Evolutionary conservation across 2,329 filamentous ascomycete species (phyloP).

Genomic region (Purpureocillium takamizusanense): DNA sequence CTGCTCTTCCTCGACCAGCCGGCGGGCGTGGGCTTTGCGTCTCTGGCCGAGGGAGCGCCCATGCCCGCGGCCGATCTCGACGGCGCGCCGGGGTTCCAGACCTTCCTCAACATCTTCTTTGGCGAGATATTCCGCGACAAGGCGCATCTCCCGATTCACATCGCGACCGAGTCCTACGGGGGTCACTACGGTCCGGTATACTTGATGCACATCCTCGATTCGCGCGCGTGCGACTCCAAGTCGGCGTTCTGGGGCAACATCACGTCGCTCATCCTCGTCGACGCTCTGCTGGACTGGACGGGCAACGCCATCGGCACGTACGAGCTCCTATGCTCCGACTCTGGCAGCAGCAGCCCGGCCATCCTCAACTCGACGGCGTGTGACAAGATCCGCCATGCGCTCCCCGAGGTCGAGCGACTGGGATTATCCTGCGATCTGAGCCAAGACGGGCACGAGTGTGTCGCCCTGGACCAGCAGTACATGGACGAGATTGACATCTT

Average conservation of each 20-base stretch:
- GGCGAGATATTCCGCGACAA: constrained; percentile 30
- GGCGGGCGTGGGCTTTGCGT: constrained; percentile 23
- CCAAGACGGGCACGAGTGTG: constrained; percentile 1
- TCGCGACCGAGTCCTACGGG: constrained; percentile 28
- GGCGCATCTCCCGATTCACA: constrained; percentile 25
- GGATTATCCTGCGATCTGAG: constrained; percentile 1
- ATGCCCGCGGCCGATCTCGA: constrained; percentile 21
- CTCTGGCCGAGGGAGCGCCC: constrained; percentile 20
- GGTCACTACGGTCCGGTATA: not conserved
- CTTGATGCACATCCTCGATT: constrained; percentile 6
- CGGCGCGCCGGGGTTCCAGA: constrained; percentile 31
- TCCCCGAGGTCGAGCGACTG: constrained; percentile 1
- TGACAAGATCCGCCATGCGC: not conserved
- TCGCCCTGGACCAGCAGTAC: too few species aligned
- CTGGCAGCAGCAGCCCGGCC: not conserved
- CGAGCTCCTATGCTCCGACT: constrained; percentile 2
- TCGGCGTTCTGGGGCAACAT: constrained; percentile 7
- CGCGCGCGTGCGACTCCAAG: constrained; percentile 2
- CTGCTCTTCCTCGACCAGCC: constrained; percentile 24
- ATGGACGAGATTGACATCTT: too few species aligned
- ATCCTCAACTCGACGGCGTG: constrained; percentile 3
- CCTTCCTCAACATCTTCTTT: constrained; percentile 36
- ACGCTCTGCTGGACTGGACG: constrained; percentile 6
- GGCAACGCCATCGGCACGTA: constrained; percentile 3
- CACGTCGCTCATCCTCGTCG: constrained; percentile 5